Conservation (phyloP, 2,329 filamentous ascomycete species). For the Botrytis sinoallii region DNA sequence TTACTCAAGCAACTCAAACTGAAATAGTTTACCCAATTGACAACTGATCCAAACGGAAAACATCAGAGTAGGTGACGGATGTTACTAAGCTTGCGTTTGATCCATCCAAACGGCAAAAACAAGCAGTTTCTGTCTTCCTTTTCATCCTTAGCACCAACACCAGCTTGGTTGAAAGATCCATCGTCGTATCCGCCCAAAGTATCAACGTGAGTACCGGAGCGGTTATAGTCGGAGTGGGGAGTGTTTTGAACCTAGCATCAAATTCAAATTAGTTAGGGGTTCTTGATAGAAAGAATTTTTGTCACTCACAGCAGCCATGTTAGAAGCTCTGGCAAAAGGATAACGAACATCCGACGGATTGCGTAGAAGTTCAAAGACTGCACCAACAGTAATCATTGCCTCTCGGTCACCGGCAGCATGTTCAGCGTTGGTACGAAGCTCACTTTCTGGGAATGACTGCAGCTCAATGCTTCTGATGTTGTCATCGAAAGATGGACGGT, state of each 20-base stretch:
- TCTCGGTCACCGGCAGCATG: neutral
- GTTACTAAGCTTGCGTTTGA: neutral
- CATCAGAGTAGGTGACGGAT: neutral
- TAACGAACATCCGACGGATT: neutral
- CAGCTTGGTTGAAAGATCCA: neutral
- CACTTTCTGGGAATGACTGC: neutral
- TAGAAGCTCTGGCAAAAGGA: constrained; percentile 1
- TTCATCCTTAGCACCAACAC: too few species aligned
- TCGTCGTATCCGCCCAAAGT: neutral
- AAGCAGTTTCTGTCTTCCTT: neutral
- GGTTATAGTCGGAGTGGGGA: neutral
- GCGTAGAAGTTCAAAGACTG: neutral
- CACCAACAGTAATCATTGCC: neutral
- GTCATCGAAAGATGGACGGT: neutral
- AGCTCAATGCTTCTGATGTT: neutral
- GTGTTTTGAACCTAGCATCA: neutral
- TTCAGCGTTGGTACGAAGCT: neutral
- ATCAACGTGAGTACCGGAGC: neutral
- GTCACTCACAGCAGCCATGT: neutral
- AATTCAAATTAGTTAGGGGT: neutral
- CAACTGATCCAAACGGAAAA: neutral
- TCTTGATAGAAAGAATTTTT: neutral
- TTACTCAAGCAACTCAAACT: neutral
- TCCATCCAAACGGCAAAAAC: neutral
- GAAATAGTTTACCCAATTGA: neutral